Evolutionary conservation across 2,329 filamentous ascomycete genomes (phyloP).

Genomic region (Ascomycota sp.): DNA sequence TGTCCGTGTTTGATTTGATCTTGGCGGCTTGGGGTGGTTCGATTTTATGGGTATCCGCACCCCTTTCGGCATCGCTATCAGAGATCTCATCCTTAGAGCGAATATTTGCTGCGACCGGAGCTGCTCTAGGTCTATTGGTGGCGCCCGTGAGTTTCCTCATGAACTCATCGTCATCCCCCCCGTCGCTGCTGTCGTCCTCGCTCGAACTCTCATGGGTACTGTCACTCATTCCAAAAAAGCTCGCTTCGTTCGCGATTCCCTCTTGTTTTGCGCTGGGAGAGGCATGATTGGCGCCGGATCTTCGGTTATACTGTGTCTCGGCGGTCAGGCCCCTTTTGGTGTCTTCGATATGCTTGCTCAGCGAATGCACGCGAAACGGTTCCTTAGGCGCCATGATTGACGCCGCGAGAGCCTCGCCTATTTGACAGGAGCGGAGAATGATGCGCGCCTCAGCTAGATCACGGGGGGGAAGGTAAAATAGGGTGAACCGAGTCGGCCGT

Average conservation of each 20-base stretch:
- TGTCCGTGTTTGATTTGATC: conserved; percentile 5
- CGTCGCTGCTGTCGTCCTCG: conserved; percentile 10
- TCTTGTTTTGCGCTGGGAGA: conserved; percentile 12
- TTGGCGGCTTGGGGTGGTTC: conserved; percentile 3
- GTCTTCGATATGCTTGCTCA: conserved; percentile 16
- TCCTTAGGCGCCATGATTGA: conserved; percentile 15
- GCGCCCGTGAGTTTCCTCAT: conserved; percentile 11
- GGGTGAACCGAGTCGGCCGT: too few species aligned
- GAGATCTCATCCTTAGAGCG: conserved; percentile 18
- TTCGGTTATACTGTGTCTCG: conserved; percentile 13
- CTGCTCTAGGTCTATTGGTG: conserved; percentile 1
- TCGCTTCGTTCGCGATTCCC: conserved; percentile 5
- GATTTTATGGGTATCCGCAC: conserved; percentile 3
- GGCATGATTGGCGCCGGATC: conserved; percentile 5
- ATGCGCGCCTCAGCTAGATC: conserved; percentile 6
- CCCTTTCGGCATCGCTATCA: conserved; percentile 19
- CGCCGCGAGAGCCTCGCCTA: conserved; percentile 1
- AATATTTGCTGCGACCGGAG: conserved; percentile 6
- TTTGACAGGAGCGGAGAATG: conserved; percentile 3
- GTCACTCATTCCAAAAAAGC: conserved; percentile 7
- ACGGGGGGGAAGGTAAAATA: background rate
- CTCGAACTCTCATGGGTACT: background rate
- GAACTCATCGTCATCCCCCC: conserved; percentile 11
- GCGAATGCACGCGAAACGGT: conserved; percentile 15
- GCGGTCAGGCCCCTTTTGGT: conserved; percentile 14